Evolutionary conservation across 148 eudicot species (phyloP), one percentile per base, ranked within the genome.

Genomic region (Cornus suecica): DNA sequence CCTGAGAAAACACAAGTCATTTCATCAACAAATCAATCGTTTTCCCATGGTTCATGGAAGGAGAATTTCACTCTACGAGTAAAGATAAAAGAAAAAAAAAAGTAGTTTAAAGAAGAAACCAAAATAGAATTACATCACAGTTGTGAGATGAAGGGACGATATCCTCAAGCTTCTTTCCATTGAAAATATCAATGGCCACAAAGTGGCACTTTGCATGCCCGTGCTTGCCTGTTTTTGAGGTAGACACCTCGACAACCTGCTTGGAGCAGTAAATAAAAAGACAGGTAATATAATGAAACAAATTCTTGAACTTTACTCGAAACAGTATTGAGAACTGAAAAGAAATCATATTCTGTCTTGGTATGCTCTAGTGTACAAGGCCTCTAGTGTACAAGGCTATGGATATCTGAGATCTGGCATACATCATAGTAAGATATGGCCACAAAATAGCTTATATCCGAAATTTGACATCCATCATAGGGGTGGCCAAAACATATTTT

Each of bases 161-260:
- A 83, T 86, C 88, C 58, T 86, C 88, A 51, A 87, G 90, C 80
- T 87, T 87, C 81, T 87, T 87, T 37, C 80, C 85, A 65, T 63
- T 87, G 73, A 87, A 87, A 20, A 87, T 87, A 70, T 87, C 90
- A 68, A 87, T 87, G 26, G 56, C 90, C 74, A 87, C 90, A 79
- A 87, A 87, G 86, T 87, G 90, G 65, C 90, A 87, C 80, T 87
- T 80, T 3, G 92, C 92, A 68, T 89, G 90, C 6, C 90, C 90
- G 54, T 87, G 90, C 84, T 87, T 87, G 74, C 90, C 90, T 42
- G 90, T 89, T 67, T 89, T 89, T 26, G 93, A 87, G 68, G 93
- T 89, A 70, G 93, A 87, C 45, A 89, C 93, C 76, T 89, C 93
- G 74, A 89, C 93, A 64, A 89, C 93, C 93, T 89, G 77, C 76